These are phyloP conservation scores for Cymbopogon flexuosus DNA, from an alignment of 202 grass and related monocot species.

Conservation along the genomic window DNA sequence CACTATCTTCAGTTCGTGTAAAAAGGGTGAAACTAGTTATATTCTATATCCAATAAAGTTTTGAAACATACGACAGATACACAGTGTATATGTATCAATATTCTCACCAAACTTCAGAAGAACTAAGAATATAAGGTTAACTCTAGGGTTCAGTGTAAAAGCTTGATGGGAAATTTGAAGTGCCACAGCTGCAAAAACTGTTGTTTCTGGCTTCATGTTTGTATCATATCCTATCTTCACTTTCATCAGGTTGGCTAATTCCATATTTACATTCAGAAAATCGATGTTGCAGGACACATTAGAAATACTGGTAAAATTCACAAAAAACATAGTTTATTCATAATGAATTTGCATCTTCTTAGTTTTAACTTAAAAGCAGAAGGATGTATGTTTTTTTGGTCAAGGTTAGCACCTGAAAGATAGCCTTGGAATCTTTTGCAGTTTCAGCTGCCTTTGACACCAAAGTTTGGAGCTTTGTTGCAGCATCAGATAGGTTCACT, in stretches of 20 bases:
- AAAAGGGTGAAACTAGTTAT: not conserved
- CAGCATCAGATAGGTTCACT: constrained; percentile 85
- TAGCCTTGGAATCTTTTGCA: constrained; percentile 51
- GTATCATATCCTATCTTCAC: not conserved
- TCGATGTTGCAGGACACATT: not conserved
- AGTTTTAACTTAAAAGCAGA: not conserved
- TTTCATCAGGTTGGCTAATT: not conserved
- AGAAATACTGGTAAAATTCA: not conserved
- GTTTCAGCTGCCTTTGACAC: constrained; percentile 55
- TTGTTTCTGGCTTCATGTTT: not conserved
- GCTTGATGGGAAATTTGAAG: not conserved
- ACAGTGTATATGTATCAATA: not conserved
- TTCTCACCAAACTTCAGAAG: not conserved
- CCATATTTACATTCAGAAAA: not conserved
- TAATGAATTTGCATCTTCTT: not conserved
- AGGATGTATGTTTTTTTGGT: not conserved
- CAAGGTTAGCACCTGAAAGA: constrained; percentile 67
- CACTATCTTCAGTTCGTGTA: not conserved
- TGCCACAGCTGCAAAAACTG: not conserved
- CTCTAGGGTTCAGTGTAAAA: not conserved
- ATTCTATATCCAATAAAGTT: not conserved
- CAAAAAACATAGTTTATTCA: not conserved
- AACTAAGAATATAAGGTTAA: not conserved
- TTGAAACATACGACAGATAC: not conserved
- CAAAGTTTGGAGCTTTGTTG: constrained; percentile 68